phyloP scores from a whole-genome alignment of 768 basidiomycete species.

The Boletus edulis region DNA sequence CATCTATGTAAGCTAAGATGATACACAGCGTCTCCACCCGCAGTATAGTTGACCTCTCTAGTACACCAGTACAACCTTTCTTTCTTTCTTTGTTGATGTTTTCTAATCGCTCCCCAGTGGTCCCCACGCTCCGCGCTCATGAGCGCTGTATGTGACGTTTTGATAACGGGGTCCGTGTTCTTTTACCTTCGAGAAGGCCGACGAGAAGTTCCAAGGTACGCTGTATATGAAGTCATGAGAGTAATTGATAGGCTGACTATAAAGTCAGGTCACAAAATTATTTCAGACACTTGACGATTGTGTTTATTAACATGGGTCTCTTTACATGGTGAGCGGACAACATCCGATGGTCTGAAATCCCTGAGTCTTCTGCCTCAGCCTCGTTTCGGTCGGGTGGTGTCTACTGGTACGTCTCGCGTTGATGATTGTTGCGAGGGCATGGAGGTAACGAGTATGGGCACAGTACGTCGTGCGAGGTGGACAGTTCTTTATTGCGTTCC shows the following conservation, averaged over 20 bases:
- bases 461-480: neutral
- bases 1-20: neutral
- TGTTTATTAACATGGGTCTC: slow-evolving; percentile 16
- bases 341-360: too few relatives aligned
- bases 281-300: slow-evolving; percentile 9
- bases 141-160: slow-evolving; percentile 8
- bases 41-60: neutral
- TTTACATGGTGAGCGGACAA: slow-evolving; percentile 8
- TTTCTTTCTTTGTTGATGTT: neutral
- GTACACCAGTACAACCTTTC: neutral
- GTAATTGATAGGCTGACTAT: too few relatives aligned
- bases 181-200: slow-evolving; percentile 20
- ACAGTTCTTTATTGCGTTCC: neutral
- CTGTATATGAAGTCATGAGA: too few relatives aligned
- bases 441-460: neutral
- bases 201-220: slow-evolving; percentile 7
- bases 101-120: slow-evolving; percentile 2
- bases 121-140: slow-evolving; percentile 28
- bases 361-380: neutral
- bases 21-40: neutral
- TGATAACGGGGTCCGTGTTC: slow-evolving; percentile 20
- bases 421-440: too few relatives aligned
- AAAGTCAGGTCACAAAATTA: slow-evolving; percentile 3
- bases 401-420: neutral
- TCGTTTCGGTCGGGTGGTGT: slow-evolving; percentile 8